Evolutionary conservation across 441 rosid genomes (phyloP), one percentile per base, ranked within the genome.

Genomic region (Breynia disticha): DNA sequence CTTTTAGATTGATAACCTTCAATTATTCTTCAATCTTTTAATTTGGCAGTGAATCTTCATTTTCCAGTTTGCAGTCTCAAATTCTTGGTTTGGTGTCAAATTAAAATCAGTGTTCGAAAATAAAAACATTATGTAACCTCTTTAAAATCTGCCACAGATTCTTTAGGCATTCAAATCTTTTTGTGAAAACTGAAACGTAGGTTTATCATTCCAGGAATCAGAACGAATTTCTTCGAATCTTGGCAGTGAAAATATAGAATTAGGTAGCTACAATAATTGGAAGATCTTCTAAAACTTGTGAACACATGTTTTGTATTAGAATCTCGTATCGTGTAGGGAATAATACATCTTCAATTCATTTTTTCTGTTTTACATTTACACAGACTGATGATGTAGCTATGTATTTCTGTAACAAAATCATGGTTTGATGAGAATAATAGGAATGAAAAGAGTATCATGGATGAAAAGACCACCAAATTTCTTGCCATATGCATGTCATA

Each of bases 401-500:
- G 59, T 19, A 41, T 59, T 62, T 37, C 52, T 50, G 21, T 19
- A 55, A 21, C 32, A 28, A 56, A 67, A 50, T 62, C 18, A n/a
- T 7, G 28, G 63, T 56, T 69, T 61, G 62, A 63, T 67, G 67
- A 63, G 56, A 47, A 15, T 19, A 37, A 37, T 43, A 55, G 11
- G 41, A 66, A 65, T 60, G 60, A 70, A 58, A 44, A 38, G 18
- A 28, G 48, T 46, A 67, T 37, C 28, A 16, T 44, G 57, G 48
- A 64, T 64, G 64, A 42, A 64, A 48, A 70, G 54, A 50, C 62
- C 73, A 67, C 18, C 46, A 55, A 22, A 54, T 39, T 21, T 37
- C 41, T 54, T 32, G 52, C 53, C 15, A 14, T 24, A 39, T 9
- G 43, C 43, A 39, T 54, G 54, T 62, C 56, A 56, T 56, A 41